These are phyloP conservation scores for Corymbia citriodora DNA, from an alignment of 441 rosid genomes.

Conservation along the genomic window DNA sequence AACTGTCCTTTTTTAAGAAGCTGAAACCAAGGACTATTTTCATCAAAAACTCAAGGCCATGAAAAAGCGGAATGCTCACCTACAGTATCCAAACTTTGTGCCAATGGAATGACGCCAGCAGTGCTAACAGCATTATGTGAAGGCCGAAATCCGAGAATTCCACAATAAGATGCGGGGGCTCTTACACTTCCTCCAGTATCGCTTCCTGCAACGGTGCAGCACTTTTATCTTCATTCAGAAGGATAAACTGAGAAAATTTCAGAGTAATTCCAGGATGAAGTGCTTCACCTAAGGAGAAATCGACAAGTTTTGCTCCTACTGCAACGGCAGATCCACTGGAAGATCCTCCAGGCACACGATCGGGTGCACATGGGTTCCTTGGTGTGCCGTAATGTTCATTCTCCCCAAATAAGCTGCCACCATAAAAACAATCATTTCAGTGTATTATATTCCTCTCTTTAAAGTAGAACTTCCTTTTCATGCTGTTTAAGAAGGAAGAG, in stretches of 20 bases:
- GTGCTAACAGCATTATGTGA: constrained; percentile 59
- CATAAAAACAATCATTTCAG: background rate
- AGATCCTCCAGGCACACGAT: constrained; percentile 90
- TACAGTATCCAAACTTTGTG: constrained; percentile 92
- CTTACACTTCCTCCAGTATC: constrained; percentile 94
- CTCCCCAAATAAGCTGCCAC: constrained; percentile 75
- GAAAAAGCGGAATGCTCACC: constrained; percentile 34
- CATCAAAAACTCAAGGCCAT: background rate
- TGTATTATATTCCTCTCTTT: background rate
- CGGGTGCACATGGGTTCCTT: constrained; percentile 68
- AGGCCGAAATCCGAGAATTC: constrained; percentile 80
- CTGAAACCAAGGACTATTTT: background rate
- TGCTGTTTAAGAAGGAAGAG: background rate
- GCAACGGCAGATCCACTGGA: constrained; percentile 99
- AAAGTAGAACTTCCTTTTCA: background rate
- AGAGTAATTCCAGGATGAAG: background rate
- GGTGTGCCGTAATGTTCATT: constrained; percentile 93
- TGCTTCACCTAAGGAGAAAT: constrained; percentile 73
- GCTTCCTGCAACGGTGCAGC: constrained; percentile 39
- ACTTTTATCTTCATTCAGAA: background rate
- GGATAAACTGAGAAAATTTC: background rate
- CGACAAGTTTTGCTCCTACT: constrained; percentile 78
- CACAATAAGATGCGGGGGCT: constrained; percentile 80
- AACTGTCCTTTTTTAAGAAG: background rate
- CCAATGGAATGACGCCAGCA: constrained; percentile 71